Conservation (phyloP, 2,329 filamentous ascomycete species). For the Akanthomyces dipterigenus region DNA sequence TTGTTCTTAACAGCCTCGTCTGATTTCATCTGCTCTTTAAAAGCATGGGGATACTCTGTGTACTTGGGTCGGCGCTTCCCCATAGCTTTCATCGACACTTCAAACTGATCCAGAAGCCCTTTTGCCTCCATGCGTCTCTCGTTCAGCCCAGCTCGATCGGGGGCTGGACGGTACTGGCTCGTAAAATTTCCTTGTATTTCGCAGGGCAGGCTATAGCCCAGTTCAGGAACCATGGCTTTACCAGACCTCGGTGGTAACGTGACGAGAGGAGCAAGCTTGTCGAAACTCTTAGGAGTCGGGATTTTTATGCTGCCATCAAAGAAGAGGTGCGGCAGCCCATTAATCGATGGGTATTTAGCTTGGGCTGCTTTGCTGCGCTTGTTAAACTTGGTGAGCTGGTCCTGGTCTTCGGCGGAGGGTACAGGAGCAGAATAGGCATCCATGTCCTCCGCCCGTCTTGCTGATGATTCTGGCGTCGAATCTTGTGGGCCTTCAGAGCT, state of each 20-base stretch:
- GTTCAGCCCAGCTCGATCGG: constrained; percentile 33
- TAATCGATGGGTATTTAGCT: constrained; percentile 31
- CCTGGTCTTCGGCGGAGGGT: constrained; percentile 27
- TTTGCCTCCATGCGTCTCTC: constrained; percentile 36
- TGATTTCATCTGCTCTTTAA: constrained; percentile 40
- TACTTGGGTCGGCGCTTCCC: constrained; percentile 40
- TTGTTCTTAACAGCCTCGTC: constrained; percentile 40
- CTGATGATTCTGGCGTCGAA: constrained; percentile 21
- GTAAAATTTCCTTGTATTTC: constrained; percentile 39
- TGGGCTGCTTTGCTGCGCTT: constrained; percentile 33
- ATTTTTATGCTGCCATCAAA: constrained; percentile 34
- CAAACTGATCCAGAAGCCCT: constrained; percentile 33
- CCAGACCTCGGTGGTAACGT: constrained; percentile 34
- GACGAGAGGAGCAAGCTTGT: constrained; percentile 37
- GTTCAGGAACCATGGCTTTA: constrained; percentile 31
- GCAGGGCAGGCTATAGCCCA: constrained; percentile 34
- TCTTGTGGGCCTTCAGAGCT: constrained; percentile 21
- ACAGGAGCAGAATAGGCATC: constrained; percentile 25
- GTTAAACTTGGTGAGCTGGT: constrained; percentile 30
- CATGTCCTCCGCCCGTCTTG: constrained; percentile 29
- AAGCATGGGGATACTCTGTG: constrained; percentile 40
- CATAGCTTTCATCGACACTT: constrained; percentile 33
- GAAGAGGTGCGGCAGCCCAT: constrained; percentile 32
- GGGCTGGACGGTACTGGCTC: constrained; percentile 33
- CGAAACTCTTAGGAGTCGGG: constrained; percentile 37